Evolutionary conservation across 2,329 filamentous ascomycete species (phyloP).

Genomic region (Pseudocercospora fijiensis): DNA sequence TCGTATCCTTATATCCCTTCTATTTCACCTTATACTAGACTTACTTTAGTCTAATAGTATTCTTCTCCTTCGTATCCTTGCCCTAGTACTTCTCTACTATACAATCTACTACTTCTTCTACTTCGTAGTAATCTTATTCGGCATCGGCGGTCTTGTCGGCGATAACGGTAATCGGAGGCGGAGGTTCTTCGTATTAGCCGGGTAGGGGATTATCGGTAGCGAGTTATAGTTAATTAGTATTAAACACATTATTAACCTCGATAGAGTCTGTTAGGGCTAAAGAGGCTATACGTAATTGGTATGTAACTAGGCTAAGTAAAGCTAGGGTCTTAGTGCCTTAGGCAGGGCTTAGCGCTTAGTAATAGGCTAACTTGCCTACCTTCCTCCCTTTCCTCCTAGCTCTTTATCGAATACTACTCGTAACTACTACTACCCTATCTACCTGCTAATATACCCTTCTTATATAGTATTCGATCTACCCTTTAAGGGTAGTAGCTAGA

Average conservation of each 20-base stretch:
- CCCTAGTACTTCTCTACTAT: background rate
- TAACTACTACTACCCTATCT: no score
- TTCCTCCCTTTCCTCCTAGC: no score
- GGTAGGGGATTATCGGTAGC: background rate
- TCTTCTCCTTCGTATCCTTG: background rate
- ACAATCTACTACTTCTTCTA: background rate
- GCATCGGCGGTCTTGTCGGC: background rate
- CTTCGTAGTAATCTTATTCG: background rate
- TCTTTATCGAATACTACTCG: no score
- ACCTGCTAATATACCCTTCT: no score
- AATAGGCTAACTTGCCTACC: no score
- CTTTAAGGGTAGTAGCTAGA: no score
- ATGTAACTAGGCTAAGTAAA: no score
- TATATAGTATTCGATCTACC: no score
- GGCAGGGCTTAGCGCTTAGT: no score
- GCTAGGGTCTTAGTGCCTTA: no score
- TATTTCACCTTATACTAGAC: background rate
- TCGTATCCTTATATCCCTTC: background rate
- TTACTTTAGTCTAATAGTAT: background rate
- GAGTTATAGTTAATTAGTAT: constrained; percentile 1
- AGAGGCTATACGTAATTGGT: no score
- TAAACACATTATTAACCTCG: background rate
- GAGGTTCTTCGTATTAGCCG: background rate
- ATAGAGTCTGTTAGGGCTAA: background rate
- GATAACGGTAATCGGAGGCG: background rate